Base-by-base conservation (phyloP, 2,329 filamentous ascomycete genomes). In the Phaeosphaeriaceae sp. region DNA sequence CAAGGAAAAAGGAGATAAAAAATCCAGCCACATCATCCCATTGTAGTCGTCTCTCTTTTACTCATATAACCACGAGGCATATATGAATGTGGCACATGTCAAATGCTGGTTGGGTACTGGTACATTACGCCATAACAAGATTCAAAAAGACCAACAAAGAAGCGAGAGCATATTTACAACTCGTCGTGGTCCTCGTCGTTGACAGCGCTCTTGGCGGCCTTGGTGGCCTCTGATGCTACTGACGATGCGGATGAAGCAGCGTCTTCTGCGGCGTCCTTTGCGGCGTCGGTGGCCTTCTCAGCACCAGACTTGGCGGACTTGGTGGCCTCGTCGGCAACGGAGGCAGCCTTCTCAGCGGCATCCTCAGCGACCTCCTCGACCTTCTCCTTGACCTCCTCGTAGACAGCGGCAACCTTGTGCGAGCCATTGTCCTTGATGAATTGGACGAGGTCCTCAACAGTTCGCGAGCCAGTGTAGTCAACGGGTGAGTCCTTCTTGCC, bases 391-490 rank as follows among this genome's bases (percentile, higher is more conserved):
- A 83, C 82, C 67, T 85, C 85, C 69, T 84, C 84, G 70, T 84
- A 82, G 55, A 83, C 80, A 62, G 89, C 88, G 71, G 89, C 88
- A 65, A 91, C 88, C 80, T 90, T 88, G 86, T 96, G 87, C 82
- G 93, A 95, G 81, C 95, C 95, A 79, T 95, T 96, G 85, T 97
- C 93, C 82, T 92, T 89, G 80, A 99, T 87, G 84, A 99, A 99
- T 73, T 89, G 86, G 74, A 91, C 89, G 60, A 99, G 87, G 78
- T 98, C 95, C 83, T 97, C 92, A 56, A 97, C 83, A 54, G 92
- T 95, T 74, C 95, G 92, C 66, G 89, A 87, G 71, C 95, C 95
- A 66, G 85, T 86, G 87, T 97, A 99, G 71, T 92, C 92, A 63
- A 97, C 80, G 58, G 95, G 91, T 69, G 88, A 84, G 75, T 86